phyloP scores from a whole-genome alignment of 1,139 yeast genomes.

The Geotrichum cucujoidarum region DNA sequence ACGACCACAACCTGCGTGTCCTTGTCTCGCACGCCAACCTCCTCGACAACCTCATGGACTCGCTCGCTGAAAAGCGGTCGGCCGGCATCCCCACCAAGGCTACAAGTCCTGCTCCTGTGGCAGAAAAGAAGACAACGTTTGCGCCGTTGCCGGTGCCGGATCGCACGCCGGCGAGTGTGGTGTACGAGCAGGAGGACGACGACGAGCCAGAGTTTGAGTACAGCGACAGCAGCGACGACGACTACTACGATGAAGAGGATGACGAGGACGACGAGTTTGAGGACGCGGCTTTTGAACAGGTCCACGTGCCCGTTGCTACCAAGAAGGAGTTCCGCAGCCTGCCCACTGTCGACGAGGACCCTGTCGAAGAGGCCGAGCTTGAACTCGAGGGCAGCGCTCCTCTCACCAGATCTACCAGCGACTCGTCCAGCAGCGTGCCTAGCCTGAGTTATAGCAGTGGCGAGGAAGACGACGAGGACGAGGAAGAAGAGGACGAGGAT shows the following conservation, averaged over 20 bases:
- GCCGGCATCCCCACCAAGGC: slow-evolving; percentile 10
- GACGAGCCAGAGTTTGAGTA: slow-evolving; percentile 21
- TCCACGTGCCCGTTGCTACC: slow-evolving; percentile 11
- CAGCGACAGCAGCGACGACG: slow-evolving; percentile 19
- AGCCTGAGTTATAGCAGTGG: slow-evolving; percentile 8
- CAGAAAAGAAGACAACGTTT: slow-evolving; percentile 8
- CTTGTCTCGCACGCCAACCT: slow-evolving; percentile 74
- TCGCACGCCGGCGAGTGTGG: slow-evolving; percentile 2
- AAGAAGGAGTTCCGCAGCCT: slow-evolving; percentile 20
- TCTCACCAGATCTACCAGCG: slow-evolving; percentile 17
- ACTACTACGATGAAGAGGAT: slow-evolving; percentile 13
- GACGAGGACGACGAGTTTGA: slow-evolving; percentile 19
- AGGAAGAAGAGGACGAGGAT: slow-evolving; percentile 1
- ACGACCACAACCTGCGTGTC: slow-evolving; percentile 55
- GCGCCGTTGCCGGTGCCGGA: slow-evolving; percentile 2
- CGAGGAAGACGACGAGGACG: slow-evolving; percentile 9
- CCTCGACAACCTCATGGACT: slow-evolving; percentile 63
- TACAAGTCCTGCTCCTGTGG: not conserved
- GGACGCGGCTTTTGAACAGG: slow-evolving; percentile 17
- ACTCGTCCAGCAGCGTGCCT: slow-evolving; percentile 20
- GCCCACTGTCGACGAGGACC: slow-evolving; percentile 29
- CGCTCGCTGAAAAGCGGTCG: slow-evolving; percentile 24
- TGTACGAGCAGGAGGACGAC: slow-evolving; percentile 7
- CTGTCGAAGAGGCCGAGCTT: slow-evolving; percentile 16
- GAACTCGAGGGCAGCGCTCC: slow-evolving; percentile 2